phyloP scores from a whole-genome alignment of 164 flowering plant genomes.

The Umbilicus rupestris region DNA sequence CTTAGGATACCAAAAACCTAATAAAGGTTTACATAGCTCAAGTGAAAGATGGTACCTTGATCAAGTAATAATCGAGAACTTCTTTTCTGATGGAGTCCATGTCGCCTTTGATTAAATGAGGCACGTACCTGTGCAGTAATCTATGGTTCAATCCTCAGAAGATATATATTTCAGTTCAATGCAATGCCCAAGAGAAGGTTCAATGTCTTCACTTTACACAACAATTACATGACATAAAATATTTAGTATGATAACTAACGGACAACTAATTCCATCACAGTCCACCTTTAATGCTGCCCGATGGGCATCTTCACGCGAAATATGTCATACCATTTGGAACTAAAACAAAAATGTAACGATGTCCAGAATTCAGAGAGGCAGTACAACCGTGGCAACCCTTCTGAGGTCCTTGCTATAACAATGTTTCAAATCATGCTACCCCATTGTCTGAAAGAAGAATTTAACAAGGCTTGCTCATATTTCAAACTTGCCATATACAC shows the following conservation, averaged over 20 bases:
- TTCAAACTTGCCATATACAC: not conserved
- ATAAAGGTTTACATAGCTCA: not conserved
- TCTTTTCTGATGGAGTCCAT: constrained; percentile 84
- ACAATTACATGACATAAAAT: not conserved
- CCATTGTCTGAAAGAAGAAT: not conserved
- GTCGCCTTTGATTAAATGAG: constrained; percentile 87
- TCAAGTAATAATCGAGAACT: constrained; percentile 57
- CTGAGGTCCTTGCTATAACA: not conserved
- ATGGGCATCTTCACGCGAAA: not conserved
- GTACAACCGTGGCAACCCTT: not conserved
- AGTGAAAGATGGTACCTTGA: constrained; percentile 31
- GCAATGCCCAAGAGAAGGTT: not conserved
- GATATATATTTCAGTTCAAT: not conserved
- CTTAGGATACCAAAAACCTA: not conserved
- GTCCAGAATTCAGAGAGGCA: not conserved
- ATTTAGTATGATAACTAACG: not conserved
- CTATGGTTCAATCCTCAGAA: not conserved
- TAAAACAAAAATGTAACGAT: not conserved
- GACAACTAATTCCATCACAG: not conserved
- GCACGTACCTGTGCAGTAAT: constrained; percentile 51
- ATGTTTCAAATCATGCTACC: not conserved
- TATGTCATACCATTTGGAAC: not conserved
- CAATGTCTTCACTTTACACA: not conserved
- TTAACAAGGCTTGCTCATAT: not conserved
- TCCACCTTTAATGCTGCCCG: not conserved